A percentile compares a stretch with the other conserved stretches of the same genome.
Evolutionary conservation across 2,329 filamentous ascomycete genomes (phyloP).

Genomic region (Scortechinia acanthostroma): DNA sequence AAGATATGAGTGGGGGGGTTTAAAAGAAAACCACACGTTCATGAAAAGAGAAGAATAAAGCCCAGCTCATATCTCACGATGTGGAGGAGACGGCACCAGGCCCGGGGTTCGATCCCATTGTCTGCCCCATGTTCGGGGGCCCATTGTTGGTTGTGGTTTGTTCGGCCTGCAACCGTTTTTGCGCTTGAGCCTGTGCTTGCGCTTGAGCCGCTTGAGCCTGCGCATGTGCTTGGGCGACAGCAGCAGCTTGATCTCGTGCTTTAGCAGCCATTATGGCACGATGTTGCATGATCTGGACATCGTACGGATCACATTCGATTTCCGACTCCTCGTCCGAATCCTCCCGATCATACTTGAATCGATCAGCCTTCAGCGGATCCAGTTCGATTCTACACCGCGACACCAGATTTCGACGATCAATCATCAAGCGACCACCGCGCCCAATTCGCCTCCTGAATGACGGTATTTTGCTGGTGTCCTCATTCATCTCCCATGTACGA

Average conservation of each 20-base stretch:
- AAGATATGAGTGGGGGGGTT: not conserved
- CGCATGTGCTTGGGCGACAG: not conserved
- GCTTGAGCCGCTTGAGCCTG: not conserved
- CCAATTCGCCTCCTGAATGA: conserved; percentile 52
- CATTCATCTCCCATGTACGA: not conserved
- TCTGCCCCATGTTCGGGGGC: not conserved
- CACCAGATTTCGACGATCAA: conserved; percentile 48
- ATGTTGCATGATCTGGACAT: conserved; percentile 1
- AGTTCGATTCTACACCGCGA: conserved; percentile 26
- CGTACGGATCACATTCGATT: conserved; percentile 44
- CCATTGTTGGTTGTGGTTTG: not conserved
- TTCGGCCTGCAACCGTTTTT: not conserved
- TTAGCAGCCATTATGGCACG: not conserved
- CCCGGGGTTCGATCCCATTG: not conserved
- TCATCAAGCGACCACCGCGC: conserved; percentile 51
- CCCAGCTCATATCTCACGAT: not conserved
- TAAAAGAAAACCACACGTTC: too few species aligned
- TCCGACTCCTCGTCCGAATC: conserved; percentile 48
- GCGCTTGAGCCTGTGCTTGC: not conserved
- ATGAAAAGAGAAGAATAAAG: too few species aligned
- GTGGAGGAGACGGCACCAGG: not conserved
- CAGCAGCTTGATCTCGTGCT: conserved; percentile 1
- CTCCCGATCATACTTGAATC: conserved; percentile 50
- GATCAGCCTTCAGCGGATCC: conserved; percentile 28
- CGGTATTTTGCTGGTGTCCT: conserved; percentile 15